Percentiles rank a stretch among this genome's conserved stretches.
Evolutionary conservation across 202 grass and related monocot species (phyloP).

Genomic region (Zizania palustris): DNA sequence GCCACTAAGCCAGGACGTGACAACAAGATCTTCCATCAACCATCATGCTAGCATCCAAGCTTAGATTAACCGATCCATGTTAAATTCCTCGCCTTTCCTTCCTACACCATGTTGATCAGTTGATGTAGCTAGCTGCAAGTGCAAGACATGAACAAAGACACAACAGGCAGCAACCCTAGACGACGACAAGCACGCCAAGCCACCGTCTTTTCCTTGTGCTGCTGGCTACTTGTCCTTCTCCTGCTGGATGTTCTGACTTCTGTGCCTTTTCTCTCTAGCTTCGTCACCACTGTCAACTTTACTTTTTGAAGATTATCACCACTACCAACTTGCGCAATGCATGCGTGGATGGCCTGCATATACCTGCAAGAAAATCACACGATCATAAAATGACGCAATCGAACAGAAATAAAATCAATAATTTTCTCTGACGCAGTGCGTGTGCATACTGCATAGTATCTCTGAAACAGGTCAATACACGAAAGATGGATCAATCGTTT

Average conservation of each 20-base stretch:
- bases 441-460: neutral
- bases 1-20: too few relatives aligned
- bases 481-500: neutral
- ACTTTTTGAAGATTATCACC: neutral
- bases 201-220: neutral
- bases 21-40: too few relatives aligned
- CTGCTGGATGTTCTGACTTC: neutral
- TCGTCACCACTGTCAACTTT: neutral
- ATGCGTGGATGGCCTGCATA: neutral
- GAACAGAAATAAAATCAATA: neutral
- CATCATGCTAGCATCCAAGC: too few relatives aligned
- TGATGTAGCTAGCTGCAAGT: too few relatives aligned
- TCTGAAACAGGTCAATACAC: neutral
- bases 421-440: neutral
- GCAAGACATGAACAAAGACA: too few relatives aligned
- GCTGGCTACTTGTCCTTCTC: slow-evolving; percentile 5
- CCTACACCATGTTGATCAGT: too few relatives aligned
- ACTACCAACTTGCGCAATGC: neutral
- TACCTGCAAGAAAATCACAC: neutral
- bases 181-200: neutral
- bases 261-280: too few relatives aligned
- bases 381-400: neutral
- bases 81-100: too few relatives aligned
- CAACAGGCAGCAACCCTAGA: too few relatives aligned
- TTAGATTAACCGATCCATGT: too few relatives aligned